Evolutionary conservation across 768 basidiomycete genomes (phyloP), one percentile per base, ranked within the genome.

Genomic region (Hygrocybe coccinea): DNA sequence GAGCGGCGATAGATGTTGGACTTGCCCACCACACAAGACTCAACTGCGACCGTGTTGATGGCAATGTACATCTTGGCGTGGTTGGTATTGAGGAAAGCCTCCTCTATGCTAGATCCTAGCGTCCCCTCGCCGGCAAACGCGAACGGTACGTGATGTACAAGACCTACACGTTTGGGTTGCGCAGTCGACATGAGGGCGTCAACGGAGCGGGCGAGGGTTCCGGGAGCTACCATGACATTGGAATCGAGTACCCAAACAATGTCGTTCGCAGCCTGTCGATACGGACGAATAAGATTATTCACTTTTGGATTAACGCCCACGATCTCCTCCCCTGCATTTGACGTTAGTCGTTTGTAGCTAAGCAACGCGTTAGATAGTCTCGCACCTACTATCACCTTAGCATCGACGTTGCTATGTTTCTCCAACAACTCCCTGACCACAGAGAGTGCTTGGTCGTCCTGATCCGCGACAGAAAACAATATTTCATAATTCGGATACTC

Each of bases 41-140:
- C 95, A 41, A 94, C 72, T 10, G 89, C 91, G 45, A 89, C 74
- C 0, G 87, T 81, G 72, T 95, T 95, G 67, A 97, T 91, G 9
- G 93, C 94, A 51, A 97, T 79, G 64, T 98, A 97, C 89, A 97
- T 94, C 72, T 95, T 98, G 22, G 95, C 92, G 64, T 98, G 97
- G 58, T 92, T 97, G 4, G 94, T 95, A 69, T 97, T 97, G 55
- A 99, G 74, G 69, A 95, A 99, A 0, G 91, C 92, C 58, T 92
- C 89, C 72, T 99, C 97, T 24, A 98, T 76, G 58, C 82, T 77
- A 25, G 93, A 85, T 2, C 97, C 97, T 55, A 93, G 74, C 50
- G 75, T 76, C 39, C 78, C 73, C 63, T 87, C 85, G 57, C 83
- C 83, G 55, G 87, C 78, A 52, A 80, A 79, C 1, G 92, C 95